phyloP scores from a whole-genome alignment of 768 basidiomycete genomes.

The Rhodocollybia butyracea region DNA sequence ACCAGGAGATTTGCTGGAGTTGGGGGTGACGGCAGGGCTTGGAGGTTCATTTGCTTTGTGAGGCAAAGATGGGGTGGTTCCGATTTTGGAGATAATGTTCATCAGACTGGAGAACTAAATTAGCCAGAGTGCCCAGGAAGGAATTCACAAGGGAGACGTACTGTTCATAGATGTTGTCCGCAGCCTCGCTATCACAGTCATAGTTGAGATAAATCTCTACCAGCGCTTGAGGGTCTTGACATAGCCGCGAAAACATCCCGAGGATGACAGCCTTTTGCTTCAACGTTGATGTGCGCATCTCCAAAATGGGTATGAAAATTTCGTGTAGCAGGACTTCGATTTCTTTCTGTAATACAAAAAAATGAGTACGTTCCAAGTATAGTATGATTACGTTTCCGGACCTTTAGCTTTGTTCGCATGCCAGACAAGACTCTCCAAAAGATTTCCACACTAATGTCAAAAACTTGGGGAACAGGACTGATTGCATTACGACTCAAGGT shows the following conservation, averaged over 20 bases:
- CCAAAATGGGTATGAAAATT: constrained; percentile 96
- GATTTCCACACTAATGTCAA: constrained; percentile 97
- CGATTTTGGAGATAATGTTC: constrained; percentile 94
- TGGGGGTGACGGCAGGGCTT: constrained; percentile 59
- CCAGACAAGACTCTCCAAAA: constrained; percentile 96
- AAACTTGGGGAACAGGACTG: constrained; percentile 92
- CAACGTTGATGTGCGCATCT: constrained; percentile 94
- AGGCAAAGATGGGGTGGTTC: constrained; percentile 52
- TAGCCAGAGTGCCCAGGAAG: constrained; percentile 3
- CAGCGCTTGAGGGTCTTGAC: constrained; percentile 94
- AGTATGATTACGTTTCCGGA: constrained; percentile 25
- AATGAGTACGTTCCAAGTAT: constrained; percentile 9
- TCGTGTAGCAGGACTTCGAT: constrained; percentile 98
- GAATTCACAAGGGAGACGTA: constrained; percentile 33
- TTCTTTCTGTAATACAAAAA: constrained; percentile 71
- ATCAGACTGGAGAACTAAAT: constrained; percentile 55
- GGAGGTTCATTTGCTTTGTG: constrained; percentile 53
- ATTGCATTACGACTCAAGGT: constrained; percentile 93
- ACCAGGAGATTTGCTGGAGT: constrained; percentile 31
- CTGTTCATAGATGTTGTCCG: constrained; percentile 97
- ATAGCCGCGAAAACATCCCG: constrained; percentile 81
- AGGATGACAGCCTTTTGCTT: constrained; percentile 94
- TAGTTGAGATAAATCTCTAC: constrained; percentile 99
- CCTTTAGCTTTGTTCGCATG: constrained; percentile 95
- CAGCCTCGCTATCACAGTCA: constrained; percentile 93